Evolutionary conservation across 768 basidiomycete genomes (phyloP), one percentile per base, ranked within the genome.

Genomic region (Psilocybe sp.): DNA sequence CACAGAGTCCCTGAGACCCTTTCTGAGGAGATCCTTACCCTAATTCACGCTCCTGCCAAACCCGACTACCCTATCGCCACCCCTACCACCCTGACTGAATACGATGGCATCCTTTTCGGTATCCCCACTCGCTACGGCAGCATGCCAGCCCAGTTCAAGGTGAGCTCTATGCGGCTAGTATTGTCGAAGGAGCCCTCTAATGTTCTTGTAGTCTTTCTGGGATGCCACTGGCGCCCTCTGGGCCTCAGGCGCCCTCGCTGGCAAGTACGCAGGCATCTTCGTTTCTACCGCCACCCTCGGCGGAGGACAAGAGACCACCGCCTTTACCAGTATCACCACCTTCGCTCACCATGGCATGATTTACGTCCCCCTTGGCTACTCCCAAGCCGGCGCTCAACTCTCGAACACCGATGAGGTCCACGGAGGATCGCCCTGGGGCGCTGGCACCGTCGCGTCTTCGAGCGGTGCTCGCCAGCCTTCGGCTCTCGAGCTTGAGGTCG

Each of bases 91-190:
- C 74, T 96, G 44, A 55, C 69, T 15, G 50, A 74, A 5, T 87
- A 77, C 60, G 89, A 95, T 58, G 91, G 80, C 5, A 84, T 80
- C 76, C 56, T 95, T 55, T 74, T 91, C 45, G 92, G 89, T 52
- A 73, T 91, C 50, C 85, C 86, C 46, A 88, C 87, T 20, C 85
- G 92, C 59, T 95, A 80, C 69, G 92, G 92, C 37, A 83, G 78
- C 60, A 84, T 89, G 66, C 81, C 91, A 19, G 87, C 74, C 2
- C 92, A 94, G 58, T 87, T 82, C 82, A 88, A 87, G 79, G 85
- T 81, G 46, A 1, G 65, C 18, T 34, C 1, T 16, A 31, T 18
- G 19, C 15, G n/a, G 8, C 12, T 46, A 5, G 39, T 42, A 13
- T 20, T 28, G 11, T 32, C 19, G 19, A 42, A 39, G 14, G 41